phyloP scores from a whole-genome alignment of 2,329 filamentous ascomycete genomes.

The Beauveria varroae region DNA sequence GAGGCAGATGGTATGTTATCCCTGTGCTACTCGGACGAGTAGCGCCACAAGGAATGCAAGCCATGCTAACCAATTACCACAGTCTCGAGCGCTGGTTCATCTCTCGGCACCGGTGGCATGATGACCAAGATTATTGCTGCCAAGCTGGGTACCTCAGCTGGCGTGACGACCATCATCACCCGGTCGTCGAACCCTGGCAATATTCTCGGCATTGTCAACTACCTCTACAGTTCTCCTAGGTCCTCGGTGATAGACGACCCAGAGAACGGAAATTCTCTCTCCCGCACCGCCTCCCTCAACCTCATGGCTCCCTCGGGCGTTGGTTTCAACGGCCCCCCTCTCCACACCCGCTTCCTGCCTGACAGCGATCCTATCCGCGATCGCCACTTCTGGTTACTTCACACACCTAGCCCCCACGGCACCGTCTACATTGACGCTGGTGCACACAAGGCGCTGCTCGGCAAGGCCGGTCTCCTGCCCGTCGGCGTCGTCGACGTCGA shows the following conservation, averaged over 20 bases:
- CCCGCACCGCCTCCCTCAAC: constrained; percentile 34
- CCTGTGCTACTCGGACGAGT: not conserved
- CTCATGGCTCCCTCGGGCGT: constrained; percentile 22
- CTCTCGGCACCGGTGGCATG: constrained; percentile 93
- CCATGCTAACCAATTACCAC: constrained; percentile 14
- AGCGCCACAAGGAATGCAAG: not conserved
- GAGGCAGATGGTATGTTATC: constrained; percentile 62
- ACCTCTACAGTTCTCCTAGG: constrained; percentile 50
- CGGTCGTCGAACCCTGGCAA: constrained; percentile 90
- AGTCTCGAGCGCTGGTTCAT: constrained; percentile 84
- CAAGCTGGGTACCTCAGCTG: constrained; percentile 82
- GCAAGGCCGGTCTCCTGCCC: constrained; percentile 81
- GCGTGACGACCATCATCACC: constrained; percentile 93
- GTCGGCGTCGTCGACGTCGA: constrained; percentile 88
- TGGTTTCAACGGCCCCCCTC: constrained; percentile 42
- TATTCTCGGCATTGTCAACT: constrained; percentile 75
- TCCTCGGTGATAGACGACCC: constrained; percentile 17
- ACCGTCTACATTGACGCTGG: constrained; percentile 91
- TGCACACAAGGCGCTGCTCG: constrained; percentile 68
- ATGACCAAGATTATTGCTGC: constrained; percentile 95
- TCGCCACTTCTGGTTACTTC: constrained; percentile 93
- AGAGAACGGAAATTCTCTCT: constrained; percentile 27
- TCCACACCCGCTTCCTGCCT: constrained; percentile 91
- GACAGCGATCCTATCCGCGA: constrained; percentile 80
- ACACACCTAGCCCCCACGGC: constrained; percentile 84